phyloP scores from a whole-genome alignment of 441 rosid genomes.

The Euphorbia celastroides region DNA sequence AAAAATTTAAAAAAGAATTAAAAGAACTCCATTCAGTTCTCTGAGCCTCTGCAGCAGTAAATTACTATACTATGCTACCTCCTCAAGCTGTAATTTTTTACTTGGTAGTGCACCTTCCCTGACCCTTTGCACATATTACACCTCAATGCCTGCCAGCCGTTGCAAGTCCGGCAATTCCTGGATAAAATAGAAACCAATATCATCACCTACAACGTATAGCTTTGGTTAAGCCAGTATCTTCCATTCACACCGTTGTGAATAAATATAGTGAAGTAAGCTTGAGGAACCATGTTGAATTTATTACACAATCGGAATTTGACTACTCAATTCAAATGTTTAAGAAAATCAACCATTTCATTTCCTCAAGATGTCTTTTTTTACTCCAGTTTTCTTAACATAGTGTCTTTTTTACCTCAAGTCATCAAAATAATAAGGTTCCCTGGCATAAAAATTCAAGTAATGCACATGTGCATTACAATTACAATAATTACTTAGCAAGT shows the following conservation, averaged over 20 bases:
- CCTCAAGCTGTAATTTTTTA: conserved; percentile 65
- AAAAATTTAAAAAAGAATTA: too few species aligned
- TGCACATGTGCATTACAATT: not conserved
- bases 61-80: conserved; percentile 61
- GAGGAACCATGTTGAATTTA: too few species aligned
- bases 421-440: not conserved
- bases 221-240: not conserved
- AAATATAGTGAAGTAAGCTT: conserved; percentile 5
- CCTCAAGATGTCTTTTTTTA: not conserved
- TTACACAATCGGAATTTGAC: too few species aligned
- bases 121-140: conserved; percentile 89
- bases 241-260: conserved; percentile 1
- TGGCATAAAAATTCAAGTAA: not conserved
- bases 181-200: conserved; percentile 21
- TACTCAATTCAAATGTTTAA: not conserved
- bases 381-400: not conserved
- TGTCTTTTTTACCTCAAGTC: not conserved
- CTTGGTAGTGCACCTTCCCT: conserved; percentile 79
- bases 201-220: conserved; percentile 7
- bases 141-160: conserved; percentile 83
- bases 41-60: too few species aligned
- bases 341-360: not conserved
- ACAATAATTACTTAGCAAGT: not conserved
- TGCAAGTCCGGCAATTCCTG: conserved; percentile 81
- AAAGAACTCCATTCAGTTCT: too few species aligned